Evolutionary conservation across 208 protist genomes (phyloP), one percentile per base, ranked within the genome.

Genomic region (Naegleria fowleri): DNA sequence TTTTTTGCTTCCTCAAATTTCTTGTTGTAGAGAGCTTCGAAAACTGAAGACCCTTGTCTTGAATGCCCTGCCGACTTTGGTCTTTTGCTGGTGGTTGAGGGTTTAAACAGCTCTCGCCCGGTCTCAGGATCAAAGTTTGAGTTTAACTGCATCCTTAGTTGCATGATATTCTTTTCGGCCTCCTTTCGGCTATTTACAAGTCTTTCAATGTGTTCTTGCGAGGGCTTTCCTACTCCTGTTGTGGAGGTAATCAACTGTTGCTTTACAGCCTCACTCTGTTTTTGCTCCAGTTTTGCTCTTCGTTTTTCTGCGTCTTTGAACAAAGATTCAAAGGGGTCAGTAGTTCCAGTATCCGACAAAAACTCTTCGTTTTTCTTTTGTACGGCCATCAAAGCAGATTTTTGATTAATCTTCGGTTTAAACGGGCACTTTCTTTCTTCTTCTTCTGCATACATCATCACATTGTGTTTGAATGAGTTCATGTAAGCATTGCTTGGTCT

Each of bases 31-130:
- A 58, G 16, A 5, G 38, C 25, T 33, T 86, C 22, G 48, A 19
- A 40, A 29, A 51, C 15, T 29, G 16, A 43, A 33, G n/a, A 9
- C 0, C 0, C 22, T 22, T 86, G 22, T 43, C 38, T 40, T 13
- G 39, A 5, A 43, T 6, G 16, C 16, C n/a, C 25, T 1, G 39
- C 29, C n/a, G 85, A 88, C n/a, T 79, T 79, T 58, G 85, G 43
- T 25, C 33, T 0, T 38, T 58, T 88, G 55, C 22, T 67, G 9
- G 15, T 33, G 6, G 55, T 88, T 29, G 9, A 0, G 15, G 85
- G 85, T 58, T 88, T 88, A 29, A 88, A 88, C 36, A 88, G 55
- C n/a, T 88, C 85, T 39, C 85, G 1, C 38, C 85, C 85, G 5
- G 85, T 88, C 15, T 58, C 41, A 29, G 39, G 41, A 36, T 88